Conservation (phyloP, 257 asterid species). For the Nicotiana attenuata region DNA sequence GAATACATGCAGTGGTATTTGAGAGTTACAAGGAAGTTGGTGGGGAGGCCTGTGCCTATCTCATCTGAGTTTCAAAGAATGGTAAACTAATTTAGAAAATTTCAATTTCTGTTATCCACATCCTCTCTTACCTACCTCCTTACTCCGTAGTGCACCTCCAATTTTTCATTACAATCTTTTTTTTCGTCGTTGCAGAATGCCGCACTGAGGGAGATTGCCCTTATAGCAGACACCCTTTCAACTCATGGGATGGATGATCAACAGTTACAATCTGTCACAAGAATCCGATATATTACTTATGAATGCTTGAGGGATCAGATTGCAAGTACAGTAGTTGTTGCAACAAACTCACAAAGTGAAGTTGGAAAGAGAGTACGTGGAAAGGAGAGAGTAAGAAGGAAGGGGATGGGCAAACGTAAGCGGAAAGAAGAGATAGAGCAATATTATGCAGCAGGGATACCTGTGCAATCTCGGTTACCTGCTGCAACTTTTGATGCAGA, state of each 20-base stretch:
- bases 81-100: constrained; percentile 40
- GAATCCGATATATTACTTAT: constrained; percentile 62
- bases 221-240: constrained; percentile 61
- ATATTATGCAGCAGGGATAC: constrained; percentile 28
- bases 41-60: constrained; percentile 83
- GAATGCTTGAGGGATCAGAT: constrained; percentile 73
- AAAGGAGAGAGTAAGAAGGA: constrained; percentile 85
- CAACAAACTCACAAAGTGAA: constrained; percentile 43
- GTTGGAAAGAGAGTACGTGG: constrained; percentile 56
- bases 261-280: constrained; percentile 62
- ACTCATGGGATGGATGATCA: constrained; percentile 86
- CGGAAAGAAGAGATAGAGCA: constrained; percentile 64
- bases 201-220: constrained; percentile 79
- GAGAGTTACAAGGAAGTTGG: constrained; percentile 65
- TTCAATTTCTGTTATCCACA: neutral
- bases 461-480: constrained; percentile 34
- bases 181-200: constrained; percentile 39
- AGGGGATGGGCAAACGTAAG: constrained; percentile 61
- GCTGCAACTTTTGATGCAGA: constrained; percentile 27
- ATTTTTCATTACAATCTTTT: constrained; percentile 18
- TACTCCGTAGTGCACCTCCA: neutral
- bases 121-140: neutral
- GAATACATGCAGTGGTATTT: constrained; percentile 84
- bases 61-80: constrained; percentile 86
- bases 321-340: constrained; percentile 32